Evolutionary conservation across 129 eudicot genomes (phyloP).

Genomic region (Flaveria bidentis): DNA sequence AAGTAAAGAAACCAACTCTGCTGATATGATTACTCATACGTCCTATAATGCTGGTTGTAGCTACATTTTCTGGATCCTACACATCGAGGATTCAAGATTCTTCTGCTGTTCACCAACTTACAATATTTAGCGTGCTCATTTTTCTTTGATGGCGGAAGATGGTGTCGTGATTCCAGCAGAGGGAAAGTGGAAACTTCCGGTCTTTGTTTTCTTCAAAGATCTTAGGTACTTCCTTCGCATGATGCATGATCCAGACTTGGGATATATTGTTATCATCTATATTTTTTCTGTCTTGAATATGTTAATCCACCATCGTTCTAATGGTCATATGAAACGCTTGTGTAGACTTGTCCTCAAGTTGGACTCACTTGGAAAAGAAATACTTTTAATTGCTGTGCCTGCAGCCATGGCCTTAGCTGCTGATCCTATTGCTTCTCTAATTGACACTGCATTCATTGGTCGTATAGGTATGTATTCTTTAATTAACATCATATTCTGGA

Average conservation of each 20-base stretch:
- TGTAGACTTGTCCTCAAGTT: slow-evolving; percentile 62
- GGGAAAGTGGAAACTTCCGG: slow-evolving; percentile 48
- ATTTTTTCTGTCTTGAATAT: not conserved
- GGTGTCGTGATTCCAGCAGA: slow-evolving; percentile 29
- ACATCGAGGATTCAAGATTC: slow-evolving; percentile 6
- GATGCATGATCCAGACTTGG: not conserved
- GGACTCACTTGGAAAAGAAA: slow-evolving; percentile 80
- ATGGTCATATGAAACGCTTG: not conserved
- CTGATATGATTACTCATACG: slow-evolving; percentile 12
- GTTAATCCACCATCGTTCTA: not conserved
- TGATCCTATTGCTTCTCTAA: slow-evolving; percentile 91
- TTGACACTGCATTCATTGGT: slow-evolving; percentile 86
- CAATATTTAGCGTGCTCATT: not conserved
- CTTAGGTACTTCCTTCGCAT: slow-evolving; percentile 40
- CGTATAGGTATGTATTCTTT: slow-evolving; percentile 53
- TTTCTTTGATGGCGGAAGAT: slow-evolving; percentile 46
- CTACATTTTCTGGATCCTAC: slow-evolving; percentile 17
- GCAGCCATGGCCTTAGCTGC: slow-evolving; percentile 94
- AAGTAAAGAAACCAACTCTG: not conserved
- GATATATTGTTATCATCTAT: not conserved
- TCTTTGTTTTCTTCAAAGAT: slow-evolving; percentile 70
- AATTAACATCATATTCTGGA: not conserved
- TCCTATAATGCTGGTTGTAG: slow-evolving; percentile 15
- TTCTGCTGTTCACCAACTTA: not conserved
- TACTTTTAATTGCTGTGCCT: slow-evolving; percentile 74